These are phyloP conservation scores for Yamadazyma siamensis DNA, from an alignment of 1,139 yeast species.

Conservation along the genomic window DNA sequence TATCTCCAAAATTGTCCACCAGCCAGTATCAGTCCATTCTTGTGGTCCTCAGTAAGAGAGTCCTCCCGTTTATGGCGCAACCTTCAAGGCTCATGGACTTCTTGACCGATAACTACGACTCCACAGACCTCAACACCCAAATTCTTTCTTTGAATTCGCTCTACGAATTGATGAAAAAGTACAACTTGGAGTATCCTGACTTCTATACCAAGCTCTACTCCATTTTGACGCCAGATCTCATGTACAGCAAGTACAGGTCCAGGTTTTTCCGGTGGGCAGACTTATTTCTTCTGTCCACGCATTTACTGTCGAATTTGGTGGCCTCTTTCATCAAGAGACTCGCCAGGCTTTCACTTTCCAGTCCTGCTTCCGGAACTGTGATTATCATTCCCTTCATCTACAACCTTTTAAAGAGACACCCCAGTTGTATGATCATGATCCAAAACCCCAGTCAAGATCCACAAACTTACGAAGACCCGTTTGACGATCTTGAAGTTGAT, in stretches of 20 bases:
- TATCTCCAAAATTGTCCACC: slow-evolving; percentile 47
- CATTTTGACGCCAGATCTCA: slow-evolving; percentile 67
- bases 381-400: slow-evolving; percentile 87
- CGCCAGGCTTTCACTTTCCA: slow-evolving; percentile 69
- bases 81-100: slow-evolving; percentile 92
- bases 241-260: slow-evolving; percentile 78
- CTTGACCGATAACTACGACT: slow-evolving; percentile 76
- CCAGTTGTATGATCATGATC: slow-evolving; percentile 86
- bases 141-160: slow-evolving; percentile 83
- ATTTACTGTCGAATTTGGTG: slow-evolving; percentile 75
- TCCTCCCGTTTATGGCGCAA: slow-evolving; percentile 75
- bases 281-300: slow-evolving; percentile 81
- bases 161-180: slow-evolving; percentile 76
- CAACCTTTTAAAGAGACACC: slow-evolving; percentile 85
- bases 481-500: slow-evolving; percentile 56
- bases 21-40: slow-evolving; percentile 70
- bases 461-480: slow-evolving; percentile 59
- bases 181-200: slow-evolving; percentile 89
- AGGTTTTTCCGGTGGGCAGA: slow-evolving; percentile 87
- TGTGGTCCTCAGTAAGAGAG: slow-evolving; percentile 72
- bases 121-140: slow-evolving; percentile 65
- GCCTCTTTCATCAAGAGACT: slow-evolving; percentile 87
- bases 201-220: slow-evolving; percentile 82
- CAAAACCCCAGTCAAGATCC: slow-evolving; percentile 44
- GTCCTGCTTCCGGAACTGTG: slow-evolving; percentile 89